Evolutionary conservation across 2,329 filamentous ascomycete genomes (phyloP).

Genomic region (Diaporthe citriasiana): DNA sequence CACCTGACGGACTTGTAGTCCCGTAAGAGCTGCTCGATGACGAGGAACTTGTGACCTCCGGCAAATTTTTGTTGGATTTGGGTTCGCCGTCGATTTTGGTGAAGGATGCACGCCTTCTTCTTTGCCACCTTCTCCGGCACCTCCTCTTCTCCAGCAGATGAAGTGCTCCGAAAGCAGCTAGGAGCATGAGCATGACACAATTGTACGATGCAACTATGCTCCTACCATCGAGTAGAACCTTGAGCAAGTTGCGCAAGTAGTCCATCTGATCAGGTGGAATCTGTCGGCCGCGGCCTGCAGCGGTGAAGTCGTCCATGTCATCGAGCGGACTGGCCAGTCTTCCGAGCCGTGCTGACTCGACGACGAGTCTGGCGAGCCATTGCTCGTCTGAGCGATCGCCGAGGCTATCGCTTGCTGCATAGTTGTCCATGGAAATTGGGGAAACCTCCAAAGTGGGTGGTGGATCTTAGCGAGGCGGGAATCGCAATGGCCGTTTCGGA

Average conservation of each 20-base stretch:
- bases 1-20: slow-evolving; percentile 45
- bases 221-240: slow-evolving; percentile 52
- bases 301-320: slow-evolving; percentile 11
- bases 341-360: neutral
- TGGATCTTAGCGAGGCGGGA: slow-evolving; percentile 8
- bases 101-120: slow-evolving; percentile 35
- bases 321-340: neutral
- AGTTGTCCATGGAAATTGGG: slow-evolving; percentile 1
- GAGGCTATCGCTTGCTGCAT: neutral
- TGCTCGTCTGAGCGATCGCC: neutral
- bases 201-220: slow-evolving; percentile 53
- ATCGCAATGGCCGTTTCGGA: neutral
- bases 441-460: neutral
- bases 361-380: slow-evolving; percentile 13
- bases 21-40: slow-evolving; percentile 54
- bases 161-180: slow-evolving; percentile 48
- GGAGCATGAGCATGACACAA: slow-evolving; percentile 49
- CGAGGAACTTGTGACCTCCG: slow-evolving; percentile 45
- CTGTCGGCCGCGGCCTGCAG: neutral
- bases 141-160: slow-evolving; percentile 47
- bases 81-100: neutral
- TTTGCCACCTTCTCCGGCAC: slow-evolving; percentile 47
- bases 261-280: slow-evolving; percentile 50
- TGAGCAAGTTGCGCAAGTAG: slow-evolving; percentile 53
- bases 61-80: slow-evolving; percentile 1